Evolutionary conservation across 1,139 yeast species (phyloP), one percentile per base, ranked within the genome.

Genomic region (Yamadazyma membranifaciens): DNA sequence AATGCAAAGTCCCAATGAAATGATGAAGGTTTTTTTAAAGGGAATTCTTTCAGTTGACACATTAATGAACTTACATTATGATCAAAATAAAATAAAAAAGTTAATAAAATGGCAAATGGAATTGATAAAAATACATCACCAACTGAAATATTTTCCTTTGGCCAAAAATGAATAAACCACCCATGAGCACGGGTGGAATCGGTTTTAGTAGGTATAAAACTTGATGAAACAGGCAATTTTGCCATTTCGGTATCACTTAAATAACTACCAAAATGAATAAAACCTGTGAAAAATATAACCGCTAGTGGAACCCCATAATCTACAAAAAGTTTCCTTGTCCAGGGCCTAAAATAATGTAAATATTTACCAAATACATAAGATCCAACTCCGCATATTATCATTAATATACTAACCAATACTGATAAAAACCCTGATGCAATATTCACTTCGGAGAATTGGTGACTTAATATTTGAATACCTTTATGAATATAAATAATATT

Each of bases 1-100:
- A 92, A 65, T 34, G 86, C 76, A 56, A 91, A 86, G 62, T 92
- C 98, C 83, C 92, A 92, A 62, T 92, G 98, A 62, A 92, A 92
- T 0, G 94, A 73, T 0, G 95, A 79, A 0, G 98, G 96, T 55
- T 91, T 92, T 41, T 69, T 79, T 42, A 92, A 66, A 5, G 95
- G 95, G 59, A 75, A 92, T 41, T 85, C 83, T 27, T 83, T 78
- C 49, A 83, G 83, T 61, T 91, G 98, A 40, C 96, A 88, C 78
- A 92, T 92, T 42, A 92, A 68, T 0, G 97, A 83, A 2, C 96
- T 87, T 12, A 92, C 95, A 50, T 92, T 92, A 62, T 92, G 98
- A 62, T 92, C 98, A 60, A 91, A 92, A 59, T 87, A 89, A 63
- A 92, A 91, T 41, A 92, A 65, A 40, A 85, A 75, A 0, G 98